phyloP scores from a whole-genome alignment of 352 stramenopile genomes.

The Halophytophthora batemanensis region DNA sequence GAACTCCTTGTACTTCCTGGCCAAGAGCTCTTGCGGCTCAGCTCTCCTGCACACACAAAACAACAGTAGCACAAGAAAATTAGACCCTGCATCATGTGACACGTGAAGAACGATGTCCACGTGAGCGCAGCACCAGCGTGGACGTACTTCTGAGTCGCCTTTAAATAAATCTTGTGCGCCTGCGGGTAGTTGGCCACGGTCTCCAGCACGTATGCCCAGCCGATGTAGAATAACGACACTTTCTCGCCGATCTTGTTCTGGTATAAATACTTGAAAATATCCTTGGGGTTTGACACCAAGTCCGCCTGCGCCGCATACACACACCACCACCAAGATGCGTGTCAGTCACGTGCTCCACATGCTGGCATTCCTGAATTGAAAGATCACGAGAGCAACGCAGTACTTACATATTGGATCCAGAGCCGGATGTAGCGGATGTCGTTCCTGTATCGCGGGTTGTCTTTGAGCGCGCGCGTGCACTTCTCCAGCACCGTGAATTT shows the following conservation, averaged over 20 bases:
- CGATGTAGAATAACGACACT: conserved; percentile 82
- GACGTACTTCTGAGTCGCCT: conserved; percentile 82
- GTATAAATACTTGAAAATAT: conserved; percentile 89
- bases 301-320: conserved; percentile 51
- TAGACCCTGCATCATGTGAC: not conserved
- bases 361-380: not conserved
- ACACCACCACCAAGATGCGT: conserved; percentile 1
- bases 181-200: conserved; percentile 78
- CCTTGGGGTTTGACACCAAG: conserved; percentile 80
- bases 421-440: conserved; percentile 79
- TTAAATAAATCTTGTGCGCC: conserved; percentile 85
- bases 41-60: conserved; percentile 45
- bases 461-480: conserved; percentile 70
- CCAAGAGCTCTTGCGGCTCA: conserved; percentile 58
- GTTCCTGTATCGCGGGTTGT: conserved; percentile 60
- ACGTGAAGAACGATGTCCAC: not conserved
- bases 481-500: conserved; percentile 75
- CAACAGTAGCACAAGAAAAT: conserved; percentile 3
- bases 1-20: conserved; percentile 81
- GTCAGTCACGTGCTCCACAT: not conserved
- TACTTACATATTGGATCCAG: conserved; percentile 88
- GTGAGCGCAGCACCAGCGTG: not conserved
- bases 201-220: conserved; percentile 82
- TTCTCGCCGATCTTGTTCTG: conserved; percentile 83
- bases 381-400: not conserved